phyloP scores from a whole-genome alignment of 768 basidiomycete species.

The Psilocybe sp. region DNA sequence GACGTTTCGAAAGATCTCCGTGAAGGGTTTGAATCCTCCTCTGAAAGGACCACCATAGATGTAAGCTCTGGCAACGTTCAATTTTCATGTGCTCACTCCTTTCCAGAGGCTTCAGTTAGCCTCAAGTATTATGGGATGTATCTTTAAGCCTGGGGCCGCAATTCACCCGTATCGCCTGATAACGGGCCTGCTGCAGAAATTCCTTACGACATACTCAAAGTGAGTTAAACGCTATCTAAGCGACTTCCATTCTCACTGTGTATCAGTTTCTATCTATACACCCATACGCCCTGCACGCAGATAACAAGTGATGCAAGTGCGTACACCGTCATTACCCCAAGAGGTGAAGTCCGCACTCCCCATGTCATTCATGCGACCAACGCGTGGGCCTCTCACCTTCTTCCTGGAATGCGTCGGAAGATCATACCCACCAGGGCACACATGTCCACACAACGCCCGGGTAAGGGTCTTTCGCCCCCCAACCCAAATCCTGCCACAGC shows the following conservation, averaged over 20 bases:
- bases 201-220: constrained; percentile 46
- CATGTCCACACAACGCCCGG: constrained; percentile 63
- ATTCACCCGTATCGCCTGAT: constrained; percentile 71
- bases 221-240: constrained; percentile 23
- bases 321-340: constrained; percentile 60
- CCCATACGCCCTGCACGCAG: constrained; percentile 59
- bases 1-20: constrained; percentile 52
- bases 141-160: constrained; percentile 55
- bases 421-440: constrained; percentile 57
- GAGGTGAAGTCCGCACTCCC: constrained; percentile 50
- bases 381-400: constrained; percentile 75
- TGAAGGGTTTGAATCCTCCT: constrained; percentile 27
- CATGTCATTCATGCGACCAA: constrained; percentile 87
- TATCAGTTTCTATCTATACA: constrained; percentile 56
- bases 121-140: constrained; percentile 42
- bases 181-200: constrained; percentile 52
- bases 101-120: constrained; percentile 51
- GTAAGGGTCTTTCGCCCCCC: constrained; percentile 10
- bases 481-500: not conserved
- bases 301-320: constrained; percentile 28
- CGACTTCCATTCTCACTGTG: not conserved
- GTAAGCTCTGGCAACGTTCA: constrained; percentile 16
- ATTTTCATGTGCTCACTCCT: not conserved
- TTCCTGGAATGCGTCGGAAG: constrained; percentile 59
- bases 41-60: constrained; percentile 24